phyloP scores from a whole-genome alignment of 768 basidiomycete genomes.

The Auricularia sp. region DNA sequence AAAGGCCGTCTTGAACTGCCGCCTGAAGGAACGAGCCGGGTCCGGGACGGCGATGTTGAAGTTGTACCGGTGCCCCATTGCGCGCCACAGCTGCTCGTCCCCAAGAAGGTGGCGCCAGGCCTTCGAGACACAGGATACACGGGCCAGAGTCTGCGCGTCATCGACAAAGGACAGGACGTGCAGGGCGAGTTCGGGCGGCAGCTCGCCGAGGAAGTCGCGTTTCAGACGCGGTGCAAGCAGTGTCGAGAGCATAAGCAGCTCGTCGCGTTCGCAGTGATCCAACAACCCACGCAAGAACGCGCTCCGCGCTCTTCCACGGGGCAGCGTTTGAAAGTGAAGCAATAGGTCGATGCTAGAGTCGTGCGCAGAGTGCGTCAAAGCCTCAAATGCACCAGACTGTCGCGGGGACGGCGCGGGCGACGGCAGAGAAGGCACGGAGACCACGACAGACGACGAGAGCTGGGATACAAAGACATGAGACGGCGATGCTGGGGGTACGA shows the following conservation, averaged over 20 bases:
- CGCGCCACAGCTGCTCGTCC: constrained; percentile 75
- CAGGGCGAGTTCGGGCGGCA: constrained; percentile 62
- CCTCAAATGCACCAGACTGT: constrained; percentile 14
- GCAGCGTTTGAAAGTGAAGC: constrained; percentile 24
- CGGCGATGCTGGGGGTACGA: not conserved
- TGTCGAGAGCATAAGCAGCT: constrained; percentile 56
- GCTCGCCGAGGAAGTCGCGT: constrained; percentile 43
- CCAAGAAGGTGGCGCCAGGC: constrained; percentile 59
- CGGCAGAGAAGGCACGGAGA: constrained; percentile 47
- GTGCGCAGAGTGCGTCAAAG: constrained; percentile 14
- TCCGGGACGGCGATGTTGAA: constrained; percentile 19
- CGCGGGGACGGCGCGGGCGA: constrained; percentile 55
- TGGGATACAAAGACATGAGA: not conserved
- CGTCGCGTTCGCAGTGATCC: constrained; percentile 43
- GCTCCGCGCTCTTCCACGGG: constrained; percentile 32
- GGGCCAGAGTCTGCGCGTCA: constrained; percentile 57
- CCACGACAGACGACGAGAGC: constrained; percentile 29
- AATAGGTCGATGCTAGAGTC: constrained; percentile 20
- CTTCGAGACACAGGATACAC: constrained; percentile 59
- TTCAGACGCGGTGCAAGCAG: constrained; percentile 55
- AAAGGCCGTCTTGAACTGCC: not conserved
- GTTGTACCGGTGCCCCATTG: constrained; percentile 52
- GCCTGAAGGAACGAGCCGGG: not conserved
- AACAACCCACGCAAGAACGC: constrained; percentile 43
- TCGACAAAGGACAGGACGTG: constrained; percentile 70